A percentile compares a stretch with the other conserved stretches of the same genome.
These are phyloP conservation scores for Litsea cubeba DNA, from an alignment of 164 flowering plant species.

Conservation along the genomic window DNA sequence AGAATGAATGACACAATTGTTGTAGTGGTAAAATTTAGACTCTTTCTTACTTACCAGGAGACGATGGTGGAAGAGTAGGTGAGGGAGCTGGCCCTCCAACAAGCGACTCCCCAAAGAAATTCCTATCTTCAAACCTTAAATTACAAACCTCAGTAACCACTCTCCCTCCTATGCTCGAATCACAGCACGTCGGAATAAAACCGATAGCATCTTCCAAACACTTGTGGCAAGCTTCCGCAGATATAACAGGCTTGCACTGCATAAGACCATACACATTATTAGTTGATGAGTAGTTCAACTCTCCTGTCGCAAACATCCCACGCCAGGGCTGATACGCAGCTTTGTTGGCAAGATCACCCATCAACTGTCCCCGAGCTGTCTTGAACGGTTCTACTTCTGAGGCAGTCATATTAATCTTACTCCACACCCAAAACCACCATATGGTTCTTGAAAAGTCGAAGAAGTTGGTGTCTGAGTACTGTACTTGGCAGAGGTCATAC, in stretches of 20 bases:
- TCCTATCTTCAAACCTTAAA: constrained; percentile 10
- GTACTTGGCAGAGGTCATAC: constrained; percentile 21
- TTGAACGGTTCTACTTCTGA: not conserved
- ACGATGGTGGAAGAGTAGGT: too few relatives aligned
- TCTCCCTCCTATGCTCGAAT: constrained; percentile 1
- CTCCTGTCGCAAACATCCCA: constrained; percentile 6
- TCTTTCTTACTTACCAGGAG: too few relatives aligned
- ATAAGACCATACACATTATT: constrained; percentile 10
- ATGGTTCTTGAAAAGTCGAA: too few relatives aligned
- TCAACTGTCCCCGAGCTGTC: not conserved
- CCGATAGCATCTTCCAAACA: not conserved
- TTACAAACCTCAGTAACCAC: constrained; percentile 4
- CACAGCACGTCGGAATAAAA: not conserved
- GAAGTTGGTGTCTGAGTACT: constrained; percentile 16
- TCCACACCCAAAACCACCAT: not conserved
- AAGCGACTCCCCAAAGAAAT: too few relatives aligned
- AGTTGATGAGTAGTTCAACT: not conserved
- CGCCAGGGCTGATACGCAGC: not conserved
- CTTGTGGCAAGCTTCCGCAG: not conserved
- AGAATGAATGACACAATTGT: too few relatives aligned
- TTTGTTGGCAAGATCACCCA: not conserved
- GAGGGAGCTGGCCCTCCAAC: too few relatives aligned
- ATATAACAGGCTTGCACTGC: constrained; percentile 22
- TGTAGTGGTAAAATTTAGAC: too few relatives aligned
- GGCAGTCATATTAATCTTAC: not conserved